Evolutionary conservation across 176 grass and related monocot species (phyloP).

Genomic region (Rhynchospora breviuscula): DNA sequence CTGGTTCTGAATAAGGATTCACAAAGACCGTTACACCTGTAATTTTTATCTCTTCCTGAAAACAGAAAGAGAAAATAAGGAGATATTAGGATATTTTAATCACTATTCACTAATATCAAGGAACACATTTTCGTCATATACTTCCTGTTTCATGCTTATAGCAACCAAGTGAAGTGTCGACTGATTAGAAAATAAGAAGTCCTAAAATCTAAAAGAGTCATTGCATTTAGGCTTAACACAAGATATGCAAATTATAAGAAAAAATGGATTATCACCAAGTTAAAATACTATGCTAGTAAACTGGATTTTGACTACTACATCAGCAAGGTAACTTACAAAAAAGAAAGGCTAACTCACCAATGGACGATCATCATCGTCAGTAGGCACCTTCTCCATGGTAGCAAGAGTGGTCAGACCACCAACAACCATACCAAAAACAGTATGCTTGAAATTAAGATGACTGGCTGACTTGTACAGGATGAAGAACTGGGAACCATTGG

Average conservation of each 20-base stretch:
- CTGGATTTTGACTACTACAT: neutral
- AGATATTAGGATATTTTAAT: constrained; percentile 5
- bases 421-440: constrained; percentile 94
- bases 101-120: neutral
- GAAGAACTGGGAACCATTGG: constrained; percentile 95
- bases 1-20: constrained; percentile 83
- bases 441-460: constrained; percentile 95
- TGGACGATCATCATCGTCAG: constrained; percentile 87
- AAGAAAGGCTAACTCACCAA: constrained; percentile 53
- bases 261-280: neutral
- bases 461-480: constrained; percentile 91
- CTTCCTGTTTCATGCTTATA: neutral
- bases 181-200: neutral
- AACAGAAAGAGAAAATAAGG: constrained; percentile 8
- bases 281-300: neutral
- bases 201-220: neutral
- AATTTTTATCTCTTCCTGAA: constrained; percentile 97
- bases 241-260: neutral
- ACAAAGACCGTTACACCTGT: constrained; percentile 60
- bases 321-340: neutral
- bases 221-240: neutral
- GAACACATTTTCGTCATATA: neutral
- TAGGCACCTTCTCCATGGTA: constrained; percentile 87
- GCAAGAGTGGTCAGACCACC: constrained; percentile 82
- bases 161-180: neutral